Evolutionary conservation across 108 stramenopile genomes (phyloP), one percentile per base, ranked within the genome.

Genomic region (Mayamaea pseudoterrestris): DNA sequence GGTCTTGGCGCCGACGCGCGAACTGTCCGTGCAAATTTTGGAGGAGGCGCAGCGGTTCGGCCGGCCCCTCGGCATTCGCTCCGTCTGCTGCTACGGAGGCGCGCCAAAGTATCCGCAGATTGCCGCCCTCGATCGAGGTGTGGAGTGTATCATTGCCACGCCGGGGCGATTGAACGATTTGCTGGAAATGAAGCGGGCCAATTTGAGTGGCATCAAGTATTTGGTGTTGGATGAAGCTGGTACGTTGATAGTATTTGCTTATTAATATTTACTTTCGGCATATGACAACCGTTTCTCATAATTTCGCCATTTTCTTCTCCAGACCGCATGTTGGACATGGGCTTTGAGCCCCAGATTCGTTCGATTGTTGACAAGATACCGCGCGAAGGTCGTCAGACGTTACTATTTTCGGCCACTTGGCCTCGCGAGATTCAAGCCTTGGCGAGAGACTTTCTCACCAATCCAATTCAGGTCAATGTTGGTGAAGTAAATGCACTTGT

Each of bases 331-430:
- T 68, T 90, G 37, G 90, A 96, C 66, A 89, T 94, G 98, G 98
- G 98, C 21, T 99, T 99, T 57, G 98, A 99, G 64, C 98, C 98
- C 1, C 95, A 99, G 63, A 99, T 99, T 68, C 85, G 98, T 14
- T 83, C 82, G 49, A 95, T 99, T 55, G 70, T 98, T 53, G 65
- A 64, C 35, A 64, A 84, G 23, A 70, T 96, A 35, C 95, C 95
- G 17, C 53, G 57, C 0, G 44, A 70, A 23, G 76, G 63, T 24
- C 69, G 93, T 25, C 96, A 98, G 68, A 98, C 96, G 3, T 64
- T 96, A 40, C 82, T 99, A 58, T 99, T 99, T 69, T 91, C 90
- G 21, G 98, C 98, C 0, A 99, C 98, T 9, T 98, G 97, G 85
- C 98, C 98, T 5, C 69, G 81, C 24, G 96, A 99, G 53, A 98